Percentiles rank a stretch among this genome's conserved stretches.
Evolutionary conservation across 2,329 filamentous ascomycete species (phyloP).

Genomic region (Apiospora phragmitis): DNA sequence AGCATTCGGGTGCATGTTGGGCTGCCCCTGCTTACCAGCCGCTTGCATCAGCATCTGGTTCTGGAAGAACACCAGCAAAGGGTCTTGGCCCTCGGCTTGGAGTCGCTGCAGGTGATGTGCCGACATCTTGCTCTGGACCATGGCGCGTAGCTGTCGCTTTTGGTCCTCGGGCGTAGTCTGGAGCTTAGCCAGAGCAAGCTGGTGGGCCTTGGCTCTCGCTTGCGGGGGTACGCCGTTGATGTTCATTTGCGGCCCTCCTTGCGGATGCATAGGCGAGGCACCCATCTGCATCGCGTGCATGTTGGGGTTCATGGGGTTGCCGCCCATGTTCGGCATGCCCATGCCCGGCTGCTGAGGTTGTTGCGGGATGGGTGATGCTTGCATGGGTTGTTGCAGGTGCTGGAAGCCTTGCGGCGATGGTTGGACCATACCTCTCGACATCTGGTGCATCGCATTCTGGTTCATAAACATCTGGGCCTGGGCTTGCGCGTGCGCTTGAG

Average conservation of each 20-base stretch:
- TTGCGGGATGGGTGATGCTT: conserved; percentile 52
- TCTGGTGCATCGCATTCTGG: conserved; percentile 49
- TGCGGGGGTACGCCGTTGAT: conserved; percentile 39
- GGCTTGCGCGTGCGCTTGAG: conserved; percentile 38
- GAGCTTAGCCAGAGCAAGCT: conserved; percentile 44
- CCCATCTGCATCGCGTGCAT: conserved; percentile 40
- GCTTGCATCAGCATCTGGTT: conserved; percentile 40
- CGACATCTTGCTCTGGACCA: conserved; percentile 38
- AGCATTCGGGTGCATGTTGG: conserved; percentile 9
- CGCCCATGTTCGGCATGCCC: conserved; percentile 42
- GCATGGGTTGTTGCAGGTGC: conserved; percentile 60
- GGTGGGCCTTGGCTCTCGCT: conserved; percentile 47
- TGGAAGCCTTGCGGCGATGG: conserved; percentile 56
- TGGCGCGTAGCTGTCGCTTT: conserved; percentile 42
- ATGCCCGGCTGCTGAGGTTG: conserved; percentile 43
- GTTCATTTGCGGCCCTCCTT: conserved; percentile 28
- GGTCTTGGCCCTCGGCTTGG: conserved; percentile 48
- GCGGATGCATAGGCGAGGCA: conserved; percentile 15
- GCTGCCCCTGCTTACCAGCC: conserved; percentile 14
- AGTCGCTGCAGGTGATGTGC: conserved; percentile 44
- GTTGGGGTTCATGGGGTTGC: conserved; percentile 28
- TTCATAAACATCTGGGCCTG: conserved; percentile 52
- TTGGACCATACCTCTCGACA: conserved; percentile 52
- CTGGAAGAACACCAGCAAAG: conserved; percentile 50
- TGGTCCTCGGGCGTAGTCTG: conserved; percentile 43